Percentiles rank a stretch among this genome's conserved stretches.
Evolutionary conservation across 306 rosid species (phyloP).

Genomic region (Spatholobus suberectus): DNA sequence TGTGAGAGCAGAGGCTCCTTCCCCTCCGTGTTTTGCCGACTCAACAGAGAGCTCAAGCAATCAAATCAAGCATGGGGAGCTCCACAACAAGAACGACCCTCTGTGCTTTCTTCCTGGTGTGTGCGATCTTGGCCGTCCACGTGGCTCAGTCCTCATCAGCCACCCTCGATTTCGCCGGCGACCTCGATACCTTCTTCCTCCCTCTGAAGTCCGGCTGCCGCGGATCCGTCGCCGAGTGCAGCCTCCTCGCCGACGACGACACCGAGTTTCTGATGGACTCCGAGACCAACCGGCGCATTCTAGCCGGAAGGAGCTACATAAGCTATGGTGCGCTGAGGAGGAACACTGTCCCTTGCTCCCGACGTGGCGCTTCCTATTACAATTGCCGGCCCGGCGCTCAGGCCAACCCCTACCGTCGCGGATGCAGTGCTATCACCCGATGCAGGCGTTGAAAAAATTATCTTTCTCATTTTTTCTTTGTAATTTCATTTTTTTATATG

Average conservation of each 20-base stretch:
- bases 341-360: constrained; percentile 89
- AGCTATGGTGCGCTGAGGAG: constrained; percentile 97
- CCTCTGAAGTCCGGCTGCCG: constrained; percentile 53
- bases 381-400: constrained; percentile 90
- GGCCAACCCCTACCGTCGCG: constrained; percentile 92
- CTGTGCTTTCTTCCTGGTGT: constrained; percentile 40
- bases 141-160: constrained; percentile 47
- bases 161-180: constrained; percentile 42
- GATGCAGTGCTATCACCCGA: constrained; percentile 83
- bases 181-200: constrained; percentile 48
- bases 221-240: constrained; percentile 72
- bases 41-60: neutral
- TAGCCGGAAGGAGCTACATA: constrained; percentile 69
- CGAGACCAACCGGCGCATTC: constrained; percentile 83
- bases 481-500: neutral
- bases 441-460: constrained; percentile 65
- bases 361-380: constrained; percentile 96
- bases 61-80: constrained; percentile 49
- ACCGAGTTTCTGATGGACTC: constrained; percentile 82
- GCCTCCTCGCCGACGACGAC: constrained; percentile 57
- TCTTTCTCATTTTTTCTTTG: neutral
- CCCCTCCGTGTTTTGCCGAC: neutral
- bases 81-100: constrained; percentile 9
- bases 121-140: constrained; percentile 67
- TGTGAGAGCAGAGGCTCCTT: neutral